Base-by-base conservation (phyloP, 1,284 basidiomycete species). In the Sporisorium graminicola region DNA sequence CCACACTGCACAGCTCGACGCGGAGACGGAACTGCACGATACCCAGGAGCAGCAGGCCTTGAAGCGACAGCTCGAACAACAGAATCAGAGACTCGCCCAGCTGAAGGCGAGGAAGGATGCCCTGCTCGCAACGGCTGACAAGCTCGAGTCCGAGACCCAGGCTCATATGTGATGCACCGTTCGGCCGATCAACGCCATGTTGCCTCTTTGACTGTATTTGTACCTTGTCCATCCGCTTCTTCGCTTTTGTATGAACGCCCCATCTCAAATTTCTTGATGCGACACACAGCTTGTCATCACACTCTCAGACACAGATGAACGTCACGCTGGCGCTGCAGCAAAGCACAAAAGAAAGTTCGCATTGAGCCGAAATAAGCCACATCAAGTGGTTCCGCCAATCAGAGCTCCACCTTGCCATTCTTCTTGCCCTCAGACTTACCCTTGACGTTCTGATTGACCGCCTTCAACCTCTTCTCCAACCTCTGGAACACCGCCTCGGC, bases 401-500 rank as follows among this genome's bases (percentile, higher is more conserved):
- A 72, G 18, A 72, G 60, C 64, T 66, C 69, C 5, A 58, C 40
- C n/a, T 65, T 63, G 3, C 37, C 54, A 18, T 22, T 37, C 20
- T 26, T 26, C 29, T 55, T 50, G 9, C 42, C 47, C 26, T 57
- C 53, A 1, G 26, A 22, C 29, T 55, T 50, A 6, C 42, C 47
- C 26, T 57, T 57, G 1, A 31, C 55, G 22, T 37, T 20, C 35
- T 55, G 29, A 27, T 59, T 63, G 20, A 65, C 49, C 35, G 58
- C 68, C 52, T 57, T 66, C 46, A 79, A 57, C 18, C 63, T 42
- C 51, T 87, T 86, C 65, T 88, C 87, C 33, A 92, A 86, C 22
- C 78, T 59, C 47, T 85, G 86, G 20, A 91, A 87, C 65, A 89
- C 87, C 58, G 88, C 87, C 80, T 92, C 91, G 0, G 71, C 61